These are phyloP conservation scores for Sphaerobolus stellatus DNA, from an alignment of 1,284 basidiomycete genomes.

Conservation along the genomic window DNA sequence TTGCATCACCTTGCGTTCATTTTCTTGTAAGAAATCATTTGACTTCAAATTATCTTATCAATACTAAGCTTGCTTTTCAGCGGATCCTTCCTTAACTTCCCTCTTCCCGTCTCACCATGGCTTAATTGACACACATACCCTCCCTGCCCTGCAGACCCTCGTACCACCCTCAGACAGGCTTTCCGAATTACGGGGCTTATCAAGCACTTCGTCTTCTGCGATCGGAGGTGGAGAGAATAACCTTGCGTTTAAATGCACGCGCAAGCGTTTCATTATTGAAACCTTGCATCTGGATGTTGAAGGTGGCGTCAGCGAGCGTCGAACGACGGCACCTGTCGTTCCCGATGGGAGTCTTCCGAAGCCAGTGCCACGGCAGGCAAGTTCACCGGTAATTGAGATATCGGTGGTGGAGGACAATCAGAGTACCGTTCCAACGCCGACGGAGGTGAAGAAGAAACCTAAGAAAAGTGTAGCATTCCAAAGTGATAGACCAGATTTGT, in stretches of 20 bases:
- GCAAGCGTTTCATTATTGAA: constrained; percentile 86
- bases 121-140: constrained; percentile 68
- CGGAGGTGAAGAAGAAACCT: constrained; percentile 38
- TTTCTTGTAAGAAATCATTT: constrained; percentile 60
- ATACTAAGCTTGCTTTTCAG: constrained; percentile 35
- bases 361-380: constrained; percentile 10
- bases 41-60: not conserved
- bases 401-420: not conserved
- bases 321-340: constrained; percentile 47
- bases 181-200: constrained; percentile 74
- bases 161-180: constrained; percentile 73
- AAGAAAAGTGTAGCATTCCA: constrained; percentile 72
- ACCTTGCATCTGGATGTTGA: constrained; percentile 92
- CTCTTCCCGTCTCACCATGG: constrained; percentile 85
- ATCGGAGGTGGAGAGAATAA: constrained; percentile 85
- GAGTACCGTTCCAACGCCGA: constrained; percentile 10
- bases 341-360: constrained; percentile 2
- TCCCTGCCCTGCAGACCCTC: constrained; percentile 70
- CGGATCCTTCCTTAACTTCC: constrained; percentile 61
- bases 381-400: constrained; percentile 27
- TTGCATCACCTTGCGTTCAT: constrained; percentile 72
- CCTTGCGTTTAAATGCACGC: constrained; percentile 89
- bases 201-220: constrained; percentile 43
- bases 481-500: constrained; percentile 64
- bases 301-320: constrained; percentile 84